These are phyloP conservation scores for Penicillium occitanis DNA, from an alignment of 2,329 filamentous ascomycete species.

Conservation along the genomic window DNA sequence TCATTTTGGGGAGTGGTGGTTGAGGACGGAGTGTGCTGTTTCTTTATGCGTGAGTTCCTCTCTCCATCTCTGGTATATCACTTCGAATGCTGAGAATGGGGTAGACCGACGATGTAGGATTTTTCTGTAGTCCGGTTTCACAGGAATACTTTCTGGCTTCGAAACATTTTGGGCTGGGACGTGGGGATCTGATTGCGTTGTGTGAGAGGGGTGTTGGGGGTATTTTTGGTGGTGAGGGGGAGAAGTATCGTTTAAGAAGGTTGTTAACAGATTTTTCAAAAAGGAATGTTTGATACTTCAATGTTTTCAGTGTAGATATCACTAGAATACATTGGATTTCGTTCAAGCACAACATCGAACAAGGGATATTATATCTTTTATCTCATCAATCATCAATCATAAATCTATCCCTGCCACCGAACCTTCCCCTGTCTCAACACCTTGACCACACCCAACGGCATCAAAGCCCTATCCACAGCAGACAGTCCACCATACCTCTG, in stretches of 20 bases:
- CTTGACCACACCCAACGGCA: slow-evolving; percentile 46
- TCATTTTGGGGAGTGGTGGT: slow-evolving; percentile 72
- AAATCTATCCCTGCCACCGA: slow-evolving; percentile 42
- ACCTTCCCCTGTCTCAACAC: slow-evolving; percentile 43
- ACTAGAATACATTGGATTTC: not conserved
- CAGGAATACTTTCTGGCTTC: slow-evolving; percentile 75
- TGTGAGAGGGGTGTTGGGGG: slow-evolving; percentile 61
- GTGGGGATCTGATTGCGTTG: slow-evolving; percentile 53
- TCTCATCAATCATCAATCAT: not conserved
- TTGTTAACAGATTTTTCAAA: slow-evolving; percentile 28
- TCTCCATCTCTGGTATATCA: not conserved
- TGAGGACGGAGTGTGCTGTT: slow-evolving; percentile 58
- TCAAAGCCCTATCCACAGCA: slow-evolving; percentile 42
- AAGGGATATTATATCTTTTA: not conserved
- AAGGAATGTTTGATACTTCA: not conserved
- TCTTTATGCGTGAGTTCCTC: slow-evolving; percentile 65
- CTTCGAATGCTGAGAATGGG: not conserved
- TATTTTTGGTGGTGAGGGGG: slow-evolving; percentile 65
- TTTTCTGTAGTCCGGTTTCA: slow-evolving; percentile 73
- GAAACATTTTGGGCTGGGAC: slow-evolving; percentile 63
- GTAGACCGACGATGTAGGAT: slow-evolving; percentile 79
- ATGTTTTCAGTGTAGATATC: not conserved
- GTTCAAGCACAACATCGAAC: not conserved
- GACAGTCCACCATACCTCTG: slow-evolving; percentile 42
- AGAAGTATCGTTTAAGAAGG: slow-evolving; percentile 46